Conservation (phyloP, 2,329 filamentous ascomycete species). For the Epichloe sibirici region DNA sequence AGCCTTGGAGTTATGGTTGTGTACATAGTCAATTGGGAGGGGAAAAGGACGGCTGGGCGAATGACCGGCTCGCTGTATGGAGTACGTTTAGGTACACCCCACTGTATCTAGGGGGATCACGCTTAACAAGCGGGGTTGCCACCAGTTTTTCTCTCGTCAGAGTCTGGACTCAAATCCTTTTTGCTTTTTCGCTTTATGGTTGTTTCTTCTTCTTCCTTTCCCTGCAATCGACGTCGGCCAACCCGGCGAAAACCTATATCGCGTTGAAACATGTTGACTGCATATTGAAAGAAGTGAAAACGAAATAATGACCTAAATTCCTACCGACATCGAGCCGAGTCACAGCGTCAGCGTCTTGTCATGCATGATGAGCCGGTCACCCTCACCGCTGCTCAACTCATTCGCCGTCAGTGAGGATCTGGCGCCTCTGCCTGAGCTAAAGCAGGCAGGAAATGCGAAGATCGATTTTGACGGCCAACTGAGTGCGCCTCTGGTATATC, state of each 20-base stretch:
- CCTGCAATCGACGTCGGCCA: background rate
- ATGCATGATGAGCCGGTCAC: slow-evolving; percentile 18
- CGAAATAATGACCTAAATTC: background rate
- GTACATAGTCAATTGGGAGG: no score
- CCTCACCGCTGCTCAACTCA: slow-evolving; percentile 38
- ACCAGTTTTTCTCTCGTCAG: no score
- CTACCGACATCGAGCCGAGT: background rate
- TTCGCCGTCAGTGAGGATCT: slow-evolving; percentile 41
- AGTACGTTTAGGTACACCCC: no score
- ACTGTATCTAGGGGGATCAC: no score
- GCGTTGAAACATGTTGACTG: slow-evolving; percentile 13
- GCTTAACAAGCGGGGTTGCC: no score
- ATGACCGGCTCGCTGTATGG: no score
- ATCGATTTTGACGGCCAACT: slow-evolving; percentile 65
- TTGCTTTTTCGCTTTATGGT: background rate
- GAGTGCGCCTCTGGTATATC: slow-evolving; percentile 55
- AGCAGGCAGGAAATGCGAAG: slow-evolving; percentile 37
- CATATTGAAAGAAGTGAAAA: slow-evolving; percentile 13
- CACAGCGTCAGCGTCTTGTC: background rate
- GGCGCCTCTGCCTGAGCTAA: slow-evolving; percentile 47
- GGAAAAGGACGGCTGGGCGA: no score
- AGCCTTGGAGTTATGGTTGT: no score
- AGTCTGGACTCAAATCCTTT: background rate
- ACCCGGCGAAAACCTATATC: background rate
- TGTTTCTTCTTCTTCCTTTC: background rate